Base-by-base conservation (phyloP, 495 filamentous ascomycete species). In the Tirmania nivea region DNA sequence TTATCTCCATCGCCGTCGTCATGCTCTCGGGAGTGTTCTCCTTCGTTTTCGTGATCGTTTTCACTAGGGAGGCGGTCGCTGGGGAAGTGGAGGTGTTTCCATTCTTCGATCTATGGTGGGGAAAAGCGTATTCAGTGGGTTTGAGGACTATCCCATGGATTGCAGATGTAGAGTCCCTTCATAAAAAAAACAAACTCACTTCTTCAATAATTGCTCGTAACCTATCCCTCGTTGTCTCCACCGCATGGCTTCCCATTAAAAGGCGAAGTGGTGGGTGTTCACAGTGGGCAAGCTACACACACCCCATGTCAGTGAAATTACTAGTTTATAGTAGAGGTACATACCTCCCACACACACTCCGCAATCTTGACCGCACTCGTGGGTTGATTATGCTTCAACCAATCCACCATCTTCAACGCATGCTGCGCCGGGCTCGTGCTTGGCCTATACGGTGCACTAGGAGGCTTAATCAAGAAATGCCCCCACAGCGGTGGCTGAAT, bases 331-430 rank as follows among this genome's bases (percentile, higher is more conserved):
- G 25, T 31, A 31, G 25, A 31, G 7, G 25, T 31, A 31, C 25
- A 31, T 31, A 31, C 25, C 25, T 96, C 86, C 90, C 90, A 96
- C 8, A 95, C 81, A 56, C 95, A 70, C 71, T 95, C 84, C n/a
- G 88, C 88, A 54, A 86, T 86, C 67, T 90, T 90, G 50, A 94
- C 81, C 10, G 86, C 86, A 59, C 83, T 92, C 9, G 85, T 89
- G 3, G 89, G 90, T 67, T 95, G 87, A 54, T 83, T 77, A 54
- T 94, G 85, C 17, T 82, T 83, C 1, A 96, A 69, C 90, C 90
- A 96, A 67, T 90, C 83, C n/a, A 95, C 75, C 78, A 96, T 89
- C 16, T 90, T 73, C 59, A 83, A 83, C 10, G 89, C 86, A 68
- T 97, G 90, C 21, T 86, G 74, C 8, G 90, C 84, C 1, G 90